A percentile compares a stretch with the other conserved stretches of the same genome.
Conservation (phyloP, 1,284 basidiomycete genomes). For the Boletus semigastroideus region DNA sequence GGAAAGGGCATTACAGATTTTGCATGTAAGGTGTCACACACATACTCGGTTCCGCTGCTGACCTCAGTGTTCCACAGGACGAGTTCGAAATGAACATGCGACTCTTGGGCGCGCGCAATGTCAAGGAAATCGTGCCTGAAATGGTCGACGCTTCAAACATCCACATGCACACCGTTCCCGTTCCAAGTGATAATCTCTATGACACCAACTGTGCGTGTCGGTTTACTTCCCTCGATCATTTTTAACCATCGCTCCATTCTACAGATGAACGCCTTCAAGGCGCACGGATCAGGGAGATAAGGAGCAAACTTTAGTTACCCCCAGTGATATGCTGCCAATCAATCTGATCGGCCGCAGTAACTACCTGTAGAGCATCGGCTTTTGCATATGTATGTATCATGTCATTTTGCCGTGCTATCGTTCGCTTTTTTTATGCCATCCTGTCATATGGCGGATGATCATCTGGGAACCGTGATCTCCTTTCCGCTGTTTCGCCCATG, state of each 20-base stretch:
- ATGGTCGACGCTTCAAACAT: slow-evolving; percentile 88
- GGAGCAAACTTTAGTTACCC: slow-evolving; percentile 45
- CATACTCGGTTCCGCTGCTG: slow-evolving; percentile 1
- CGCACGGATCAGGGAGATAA: slow-evolving; percentile 50
- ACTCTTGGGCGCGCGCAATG: slow-evolving; percentile 76
- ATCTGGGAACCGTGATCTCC: background rate
- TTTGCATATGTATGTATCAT: slow-evolving; percentile 1
- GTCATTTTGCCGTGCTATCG: slow-evolving; percentile 1
- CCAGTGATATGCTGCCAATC: too few relatives aligned
- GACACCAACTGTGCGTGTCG: slow-evolving; percentile 70
- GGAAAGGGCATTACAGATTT: slow-evolving; percentile 73
- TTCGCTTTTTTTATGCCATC: background rate
- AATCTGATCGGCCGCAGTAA: background rate
- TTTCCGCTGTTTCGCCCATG: background rate
- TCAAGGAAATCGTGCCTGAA: slow-evolving; percentile 76
- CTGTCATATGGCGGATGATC: background rate
- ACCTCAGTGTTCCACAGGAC: slow-evolving; percentile 50
- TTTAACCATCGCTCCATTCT: slow-evolving; percentile 30
- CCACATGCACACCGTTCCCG: slow-evolving; percentile 57
- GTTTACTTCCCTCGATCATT: background rate
- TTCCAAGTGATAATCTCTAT: slow-evolving; percentile 73
- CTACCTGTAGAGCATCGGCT: background rate
- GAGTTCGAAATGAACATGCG: slow-evolving; percentile 96
- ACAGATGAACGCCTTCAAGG: slow-evolving; percentile 46
- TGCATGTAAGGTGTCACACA: slow-evolving; percentile 55